Evolutionary conservation across 2,329 filamentous ascomycete species (phyloP), one percentile per base, ranked within the genome.

Genomic region (Myriosclerotinia duriaeana): DNA sequence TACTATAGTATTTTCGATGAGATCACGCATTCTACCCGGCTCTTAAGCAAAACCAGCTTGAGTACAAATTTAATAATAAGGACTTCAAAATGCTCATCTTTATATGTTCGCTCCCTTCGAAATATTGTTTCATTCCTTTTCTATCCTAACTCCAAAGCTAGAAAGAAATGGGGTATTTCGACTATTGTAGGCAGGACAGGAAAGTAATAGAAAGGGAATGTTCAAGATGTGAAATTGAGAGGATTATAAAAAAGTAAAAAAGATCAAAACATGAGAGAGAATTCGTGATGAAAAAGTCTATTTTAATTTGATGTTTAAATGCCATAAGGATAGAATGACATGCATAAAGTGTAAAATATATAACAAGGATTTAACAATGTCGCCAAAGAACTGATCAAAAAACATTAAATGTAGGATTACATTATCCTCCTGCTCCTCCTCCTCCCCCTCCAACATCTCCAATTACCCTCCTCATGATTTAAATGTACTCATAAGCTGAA

Each of bases 301-400:
- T 48, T 48, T 22, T 9, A 48, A 8, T 15, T 48, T 8, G 17
- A 48, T 22, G 6, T n/a, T 2, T 20, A 20, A 74, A 81, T 67
- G 83, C 82, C 11, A 15, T 26, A 50, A 60, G 58, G 44, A 60
- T 50, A 50, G 44, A 38, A 26, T 34, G 34, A 30, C 58, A 50
- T 36, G 12, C 14, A 50, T 17, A 6, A 36, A 12, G 15, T 48
- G 15, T 48, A 50, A 55, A n/a, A 22, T 60, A 50, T 22, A 60
- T 22, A 58, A 26, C 30, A 60, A 36, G 22, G n/a, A 14, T 44
- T 60, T 20, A 22, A 22, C 44, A 26, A 38, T 50, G 30, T 50
- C 58, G 58, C 58, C 34, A 50, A 60, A 38, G 34, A 50, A 60
- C 44, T 38, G 8, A 50, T 26, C 58, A 60, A 30, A 52, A 26